Conservation (phyloP, 345 rosid genomes). For the Populus pruinosa region DNA sequence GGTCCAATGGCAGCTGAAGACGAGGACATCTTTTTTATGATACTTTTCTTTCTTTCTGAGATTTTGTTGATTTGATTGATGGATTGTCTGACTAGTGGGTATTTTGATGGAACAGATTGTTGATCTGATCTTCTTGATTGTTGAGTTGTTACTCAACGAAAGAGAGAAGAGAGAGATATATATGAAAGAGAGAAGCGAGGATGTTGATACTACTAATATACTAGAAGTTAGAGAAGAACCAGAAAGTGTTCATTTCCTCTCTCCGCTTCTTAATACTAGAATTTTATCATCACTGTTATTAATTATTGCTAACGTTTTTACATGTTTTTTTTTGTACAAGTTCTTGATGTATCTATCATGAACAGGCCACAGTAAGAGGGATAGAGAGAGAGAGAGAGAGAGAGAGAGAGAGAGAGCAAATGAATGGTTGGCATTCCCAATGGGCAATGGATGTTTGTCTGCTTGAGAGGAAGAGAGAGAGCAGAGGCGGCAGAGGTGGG, state of each 20-base stretch:
- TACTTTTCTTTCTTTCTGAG: slow-evolving; percentile 9
- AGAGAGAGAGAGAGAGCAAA: slow-evolving; percentile 5
- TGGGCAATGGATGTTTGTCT: slow-evolving; percentile 4
- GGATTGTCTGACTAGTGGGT: slow-evolving; percentile 63
- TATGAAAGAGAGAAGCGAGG: background rate
- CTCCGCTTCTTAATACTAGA: background rate
- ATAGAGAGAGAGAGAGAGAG: background rate
- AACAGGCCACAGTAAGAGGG: slow-evolving; percentile 14
- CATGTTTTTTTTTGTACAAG: slow-evolving; percentile 11
- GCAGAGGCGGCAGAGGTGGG: slow-evolving; percentile 76
- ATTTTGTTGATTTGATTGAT: slow-evolving; percentile 66
- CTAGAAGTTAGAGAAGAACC: slow-evolving; percentile 17
- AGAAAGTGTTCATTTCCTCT: slow-evolving; percentile 5
- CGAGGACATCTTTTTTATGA: slow-evolving; percentile 51
- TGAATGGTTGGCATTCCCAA: slow-evolving; percentile 28
- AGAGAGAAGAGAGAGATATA: slow-evolving; percentile 6
- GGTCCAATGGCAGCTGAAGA: slow-evolving; percentile 74
- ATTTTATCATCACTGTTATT: background rate
- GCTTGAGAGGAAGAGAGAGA: slow-evolving; percentile 26
- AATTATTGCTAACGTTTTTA: background rate
- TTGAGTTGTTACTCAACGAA: slow-evolving; percentile 32
- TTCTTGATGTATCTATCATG: slow-evolving; percentile 14
- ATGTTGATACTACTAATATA: slow-evolving; percentile 15
- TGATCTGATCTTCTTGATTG: slow-evolving; percentile 63
- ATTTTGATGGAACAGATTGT: slow-evolving; percentile 42